Conservation (phyloP, 768 basidiomycete species). For the Boletales sp. region DNA sequence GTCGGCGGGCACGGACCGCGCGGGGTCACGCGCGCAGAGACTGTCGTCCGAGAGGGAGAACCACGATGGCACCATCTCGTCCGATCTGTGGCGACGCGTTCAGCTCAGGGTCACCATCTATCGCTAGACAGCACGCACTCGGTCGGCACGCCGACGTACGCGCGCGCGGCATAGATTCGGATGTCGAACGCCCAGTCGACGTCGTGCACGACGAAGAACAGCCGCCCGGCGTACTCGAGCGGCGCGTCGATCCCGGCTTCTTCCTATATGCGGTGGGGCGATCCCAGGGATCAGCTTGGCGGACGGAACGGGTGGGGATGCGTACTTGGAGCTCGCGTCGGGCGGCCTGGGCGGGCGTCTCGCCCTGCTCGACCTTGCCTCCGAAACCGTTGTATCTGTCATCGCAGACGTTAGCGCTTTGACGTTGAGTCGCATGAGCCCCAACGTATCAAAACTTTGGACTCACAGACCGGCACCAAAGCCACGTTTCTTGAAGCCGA, state of each 20-base stretch:
- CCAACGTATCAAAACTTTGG: neutral
- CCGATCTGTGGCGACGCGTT: slow-evolving; percentile 48
- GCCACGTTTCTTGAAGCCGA: slow-evolving; percentile 79
- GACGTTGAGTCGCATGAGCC: no score
- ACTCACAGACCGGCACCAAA: slow-evolving; percentile 62
- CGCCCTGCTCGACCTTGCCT: slow-evolving; percentile 78
- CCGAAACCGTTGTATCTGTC: slow-evolving; percentile 85
- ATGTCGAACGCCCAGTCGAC: slow-evolving; percentile 64
- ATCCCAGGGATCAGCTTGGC: neutral
- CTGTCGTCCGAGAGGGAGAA: slow-evolving; percentile 41
- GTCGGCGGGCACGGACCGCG: neutral
- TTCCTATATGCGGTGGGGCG: slow-evolving; percentile 47
- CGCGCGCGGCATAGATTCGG: slow-evolving; percentile 63
- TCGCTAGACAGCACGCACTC: slow-evolving; percentile 49
- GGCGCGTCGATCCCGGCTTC: slow-evolving; percentile 74
- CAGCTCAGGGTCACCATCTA: no score
- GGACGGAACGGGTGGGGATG: neutral
- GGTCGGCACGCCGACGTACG: slow-evolving; percentile 54
- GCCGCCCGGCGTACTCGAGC: slow-evolving; percentile 57
- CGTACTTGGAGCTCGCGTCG: slow-evolving; percentile 65
- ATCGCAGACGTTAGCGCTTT: no score
- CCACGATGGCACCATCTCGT: slow-evolving; percentile 89
- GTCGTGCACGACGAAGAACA: slow-evolving; percentile 59
- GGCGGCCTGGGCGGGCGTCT: slow-evolving; percentile 68
- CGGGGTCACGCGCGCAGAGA: slow-evolving; percentile 13